Evolutionary conservation across 2,329 filamentous ascomycete species (phyloP).

Genomic region (Hypomyces rosellus): DNA sequence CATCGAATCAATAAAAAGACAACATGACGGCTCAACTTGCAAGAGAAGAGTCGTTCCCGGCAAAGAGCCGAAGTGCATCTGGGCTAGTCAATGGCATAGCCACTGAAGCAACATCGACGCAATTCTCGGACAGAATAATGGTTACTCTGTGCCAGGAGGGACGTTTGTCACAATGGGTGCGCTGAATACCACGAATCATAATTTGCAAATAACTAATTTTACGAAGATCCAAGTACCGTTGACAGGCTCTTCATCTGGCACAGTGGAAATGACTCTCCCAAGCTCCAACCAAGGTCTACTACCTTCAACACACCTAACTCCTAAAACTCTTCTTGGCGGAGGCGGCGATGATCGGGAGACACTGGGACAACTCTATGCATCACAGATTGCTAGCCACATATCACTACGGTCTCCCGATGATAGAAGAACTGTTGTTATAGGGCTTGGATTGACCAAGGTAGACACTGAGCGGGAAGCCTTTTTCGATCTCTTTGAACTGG

Average conservation of each 20-base stretch:
- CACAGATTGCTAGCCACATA: conserved; percentile 79
- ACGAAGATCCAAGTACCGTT: conserved; percentile 71
- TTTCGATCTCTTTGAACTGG: conserved; percentile 59
- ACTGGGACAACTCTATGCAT: conserved; percentile 79
- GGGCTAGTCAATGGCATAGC: conserved; percentile 59
- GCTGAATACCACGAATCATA: conserved; percentile 14
- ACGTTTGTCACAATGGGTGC: conserved; percentile 84
- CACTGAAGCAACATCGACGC: conserved; percentile 67
- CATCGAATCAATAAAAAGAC: too few species aligned
- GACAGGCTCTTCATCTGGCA: conserved; percentile 57
- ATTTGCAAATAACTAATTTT: neutral
- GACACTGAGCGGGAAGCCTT: conserved; percentile 50
- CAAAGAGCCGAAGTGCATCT: conserved; percentile 50
- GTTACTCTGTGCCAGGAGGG: conserved; percentile 84
- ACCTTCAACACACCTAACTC: conserved; percentile 75
- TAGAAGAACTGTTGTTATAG: conserved; percentile 54
- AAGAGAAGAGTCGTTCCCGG: conserved; percentile 59
- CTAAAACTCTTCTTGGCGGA: conserved; percentile 79
- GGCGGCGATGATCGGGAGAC: conserved; percentile 74
- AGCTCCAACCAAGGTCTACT: conserved; percentile 46
- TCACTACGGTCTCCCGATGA: conserved; percentile 63
- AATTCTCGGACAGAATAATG: conserved; percentile 85
- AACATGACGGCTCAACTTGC: conserved; percentile 23
- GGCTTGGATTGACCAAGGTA: conserved; percentile 49
- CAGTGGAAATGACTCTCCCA: conserved; percentile 54